Evolutionary conservation across 257 asterid genomes (phyloP), one percentile per base, ranked within the genome.

Genomic region (Solanum sejunctum): DNA sequence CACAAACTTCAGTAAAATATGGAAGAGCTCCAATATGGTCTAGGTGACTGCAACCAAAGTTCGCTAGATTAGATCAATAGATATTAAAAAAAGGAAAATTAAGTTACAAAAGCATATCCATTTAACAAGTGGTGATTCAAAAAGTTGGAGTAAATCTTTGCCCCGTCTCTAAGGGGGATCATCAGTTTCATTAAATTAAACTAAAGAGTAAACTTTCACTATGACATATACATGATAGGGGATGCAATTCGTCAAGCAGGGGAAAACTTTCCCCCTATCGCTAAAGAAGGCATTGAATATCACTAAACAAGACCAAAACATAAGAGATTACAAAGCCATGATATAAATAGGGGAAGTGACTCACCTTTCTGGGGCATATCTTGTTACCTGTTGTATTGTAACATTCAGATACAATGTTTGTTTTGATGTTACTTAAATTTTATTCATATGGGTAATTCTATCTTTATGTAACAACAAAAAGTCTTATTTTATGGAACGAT

Each of bases 11-110:
- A 61, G 98, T 96, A 83, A 96, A 96, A 89, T 93, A 96, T 4
- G 99, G 98, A 57, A 96, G 95, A 69, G 98, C 99, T 78, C 99
- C 99, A 84, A 96, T 92, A 89, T 96, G 99, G 87, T 96, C 99
- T 95, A 91, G 88, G 90, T 96, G 99, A 87, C 92, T 90, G 87
- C 86, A 88, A 12, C 78, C 36, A 80, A 20, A 63, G 56, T 21
- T 67, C 55, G 54, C 9, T 52, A 77, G 69, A 77, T 60, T 63
- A 85, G 72, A 61, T 52, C 63, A 2, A 16, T 49, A 26, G 47
- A 51, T 23, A 26, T 23, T 13, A 77, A 15, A 13, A 26, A 23
- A 26, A n/a, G 3, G 10, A 41, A n/a, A 41, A 41, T 10, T 26
- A 26, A 18, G n/a, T 15, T 23, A 49, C 39, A 12, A 75, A 47